phyloP scores from a whole-genome alignment of 805 yeast species.

The Ogataea chonburiensis region DNA sequence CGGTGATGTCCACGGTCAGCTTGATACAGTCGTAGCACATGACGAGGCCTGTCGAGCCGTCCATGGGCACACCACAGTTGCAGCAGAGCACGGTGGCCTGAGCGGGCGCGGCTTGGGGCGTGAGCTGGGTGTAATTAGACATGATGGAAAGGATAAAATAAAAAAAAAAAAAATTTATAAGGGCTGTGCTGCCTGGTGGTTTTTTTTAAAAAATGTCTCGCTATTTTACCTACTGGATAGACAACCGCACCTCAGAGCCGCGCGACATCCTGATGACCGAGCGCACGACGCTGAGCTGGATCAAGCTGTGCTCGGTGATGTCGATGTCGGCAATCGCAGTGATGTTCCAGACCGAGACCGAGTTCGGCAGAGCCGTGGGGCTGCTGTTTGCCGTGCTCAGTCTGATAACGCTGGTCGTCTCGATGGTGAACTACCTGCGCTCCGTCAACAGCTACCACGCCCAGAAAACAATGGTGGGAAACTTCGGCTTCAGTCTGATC shows the following conservation, averaged over 20 bases:
- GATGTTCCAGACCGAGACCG: slow-evolving; percentile 43
- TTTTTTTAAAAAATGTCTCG: slow-evolving; percentile 1
- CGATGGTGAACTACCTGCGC: slow-evolving; percentile 42
- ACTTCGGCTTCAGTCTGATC: slow-evolving; percentile 35
- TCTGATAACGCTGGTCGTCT: slow-evolving; percentile 37
- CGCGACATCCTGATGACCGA: slow-evolving; percentile 55
- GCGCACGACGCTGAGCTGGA: slow-evolving; percentile 49
- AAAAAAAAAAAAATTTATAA: slow-evolving; percentile 6
- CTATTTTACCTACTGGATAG: slow-evolving; percentile 29
- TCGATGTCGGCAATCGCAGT: slow-evolving; percentile 48
- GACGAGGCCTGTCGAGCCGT: slow-evolving; percentile 87
- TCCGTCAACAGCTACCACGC: slow-evolving; percentile 45
- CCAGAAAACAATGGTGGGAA: slow-evolving; percentile 40
- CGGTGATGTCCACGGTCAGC: slow-evolving; percentile 88
- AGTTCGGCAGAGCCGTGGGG: slow-evolving; percentile 8
- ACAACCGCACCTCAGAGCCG: slow-evolving; percentile 47
- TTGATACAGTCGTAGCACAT: slow-evolving; percentile 98
- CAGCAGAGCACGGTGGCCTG: slow-evolving; percentile 91
- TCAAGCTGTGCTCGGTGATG: slow-evolving; percentile 45
- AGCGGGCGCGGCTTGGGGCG: slow-evolving; percentile 30
- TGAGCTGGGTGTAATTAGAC: slow-evolving; percentile 49
- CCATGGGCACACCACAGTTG: slow-evolving; percentile 98
- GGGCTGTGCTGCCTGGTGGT: slow-evolving; percentile 3
- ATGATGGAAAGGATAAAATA: slow-evolving; percentile 23
- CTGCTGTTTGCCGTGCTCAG: slow-evolving; percentile 38